phyloP scores from a whole-genome alignment of 2,329 filamentous ascomycete genomes.

The Ilyonectria destructans region DNA sequence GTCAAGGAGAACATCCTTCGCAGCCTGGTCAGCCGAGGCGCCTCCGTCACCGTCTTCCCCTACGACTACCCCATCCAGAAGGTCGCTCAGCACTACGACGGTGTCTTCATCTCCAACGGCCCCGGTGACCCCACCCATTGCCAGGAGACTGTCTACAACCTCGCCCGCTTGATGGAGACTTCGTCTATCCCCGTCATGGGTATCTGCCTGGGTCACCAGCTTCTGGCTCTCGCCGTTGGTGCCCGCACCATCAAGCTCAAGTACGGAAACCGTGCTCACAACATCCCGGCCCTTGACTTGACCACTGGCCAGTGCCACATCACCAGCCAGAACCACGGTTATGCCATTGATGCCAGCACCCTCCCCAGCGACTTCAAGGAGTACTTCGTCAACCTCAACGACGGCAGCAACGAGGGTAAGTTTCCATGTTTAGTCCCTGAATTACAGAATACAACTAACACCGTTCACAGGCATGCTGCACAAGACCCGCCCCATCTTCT shows the following conservation, averaged over 20 bases:
- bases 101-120: slow-evolving; percentile 99
- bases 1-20: slow-evolving; percentile 99
- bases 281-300: slow-evolving; percentile 95
- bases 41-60: slow-evolving; percentile 94
- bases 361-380: slow-evolving; percentile 93
- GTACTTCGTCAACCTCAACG: slow-evolving; percentile 98
- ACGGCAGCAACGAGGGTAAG: slow-evolving; percentile 92
- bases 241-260: slow-evolving; percentile 96
- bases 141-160: slow-evolving; percentile 93
- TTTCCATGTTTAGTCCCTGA: slow-evolving; percentile 14
- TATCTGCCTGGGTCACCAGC: slow-evolving; percentile 96
- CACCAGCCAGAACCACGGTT: slow-evolving; percentile 98
- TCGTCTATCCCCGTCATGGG: slow-evolving; percentile 96
- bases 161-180: slow-evolving; percentile 90
- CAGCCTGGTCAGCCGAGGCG: slow-evolving; percentile 91
- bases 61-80: slow-evolving; percentile 99
- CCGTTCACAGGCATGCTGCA: slow-evolving; percentile 80
- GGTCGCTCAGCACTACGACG: slow-evolving; percentile 97
- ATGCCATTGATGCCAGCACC: slow-evolving; percentile 90
- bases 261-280: slow-evolving; percentile 98
- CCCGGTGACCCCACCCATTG: slow-evolving; percentile 98
- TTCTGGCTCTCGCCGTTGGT: slow-evolving; percentile 90
- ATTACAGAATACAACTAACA: slow-evolving; percentile 21
- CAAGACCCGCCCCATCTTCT: slow-evolving; percentile 96
- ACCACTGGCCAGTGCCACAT: slow-evolving; percentile 99